These are phyloP conservation scores for Clonostachys rosea DNA, from an alignment of 2,329 filamentous ascomycete species.

Conservation along the genomic window DNA sequence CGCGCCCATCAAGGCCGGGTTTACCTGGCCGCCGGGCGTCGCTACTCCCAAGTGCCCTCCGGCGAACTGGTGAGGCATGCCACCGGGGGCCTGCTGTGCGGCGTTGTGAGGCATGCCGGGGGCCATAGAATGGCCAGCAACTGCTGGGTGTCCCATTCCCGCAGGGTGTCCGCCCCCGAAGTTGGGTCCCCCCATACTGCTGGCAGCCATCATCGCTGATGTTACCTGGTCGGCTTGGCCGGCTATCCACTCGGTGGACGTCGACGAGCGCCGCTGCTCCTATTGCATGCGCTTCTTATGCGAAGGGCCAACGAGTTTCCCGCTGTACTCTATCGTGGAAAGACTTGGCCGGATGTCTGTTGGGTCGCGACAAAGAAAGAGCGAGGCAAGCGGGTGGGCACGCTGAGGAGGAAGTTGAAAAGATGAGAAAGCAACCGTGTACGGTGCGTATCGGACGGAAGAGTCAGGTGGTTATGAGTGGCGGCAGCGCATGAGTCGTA, in stretches of 20 bases:
- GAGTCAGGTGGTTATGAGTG: too few species aligned
- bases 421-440: too few species aligned
- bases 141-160: constrained; percentile 68
- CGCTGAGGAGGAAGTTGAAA: too few species aligned
- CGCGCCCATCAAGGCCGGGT: constrained; percentile 70
- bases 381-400: too few species aligned
- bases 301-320: neutral
- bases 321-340: too few species aligned
- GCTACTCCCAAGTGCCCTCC: constrained; percentile 66
- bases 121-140: constrained; percentile 60
- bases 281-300: constrained; percentile 40
- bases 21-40: constrained; percentile 67
- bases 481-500: too few species aligned
- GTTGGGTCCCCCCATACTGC: constrained; percentile 47
- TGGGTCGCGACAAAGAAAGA: too few species aligned
- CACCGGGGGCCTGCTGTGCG: constrained; percentile 63
- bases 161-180: constrained; percentile 61
- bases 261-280: constrained; percentile 39
- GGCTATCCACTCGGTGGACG: constrained; percentile 57
- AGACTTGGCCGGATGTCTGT: too few species aligned
- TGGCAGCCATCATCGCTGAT: constrained; percentile 61
- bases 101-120: constrained; percentile 63
- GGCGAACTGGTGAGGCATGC: constrained; percentile 62
- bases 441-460: too few species aligned
- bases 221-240: constrained; percentile 18